Evolutionary conservation across 2,329 filamentous ascomycete genomes (phyloP).

Genomic region (Nothophoma quercina): DNA sequence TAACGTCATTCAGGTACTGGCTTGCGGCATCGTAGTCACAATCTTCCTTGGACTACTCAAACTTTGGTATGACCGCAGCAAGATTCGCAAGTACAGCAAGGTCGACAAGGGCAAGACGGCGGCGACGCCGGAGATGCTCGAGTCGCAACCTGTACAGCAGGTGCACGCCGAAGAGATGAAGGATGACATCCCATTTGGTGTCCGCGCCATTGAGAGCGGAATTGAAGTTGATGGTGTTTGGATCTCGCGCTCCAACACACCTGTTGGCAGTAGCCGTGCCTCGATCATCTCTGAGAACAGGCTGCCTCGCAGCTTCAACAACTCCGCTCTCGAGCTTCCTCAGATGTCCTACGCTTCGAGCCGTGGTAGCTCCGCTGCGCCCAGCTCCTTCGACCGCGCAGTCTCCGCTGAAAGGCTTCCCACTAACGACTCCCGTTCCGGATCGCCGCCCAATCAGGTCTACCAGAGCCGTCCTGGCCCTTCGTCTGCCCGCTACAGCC

Average conservation of each 20-base stretch:
- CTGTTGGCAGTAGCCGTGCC: conserved; percentile 46
- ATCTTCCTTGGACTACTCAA: conserved; percentile 73
- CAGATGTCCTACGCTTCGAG: conserved; percentile 43
- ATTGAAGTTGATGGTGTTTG: conserved; percentile 83
- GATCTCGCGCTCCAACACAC: conserved; percentile 57
- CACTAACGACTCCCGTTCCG: conserved; percentile 38
- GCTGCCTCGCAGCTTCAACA: conserved; percentile 39
- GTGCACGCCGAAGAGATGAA: conserved; percentile 57
- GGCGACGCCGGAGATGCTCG: conserved; percentile 68
- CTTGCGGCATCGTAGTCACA: conserved; percentile 73
- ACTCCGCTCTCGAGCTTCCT: conserved; percentile 44
- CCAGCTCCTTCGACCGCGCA: conserved; percentile 50
- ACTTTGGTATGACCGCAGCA: conserved; percentile 58
- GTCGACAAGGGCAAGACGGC: conserved; percentile 46
- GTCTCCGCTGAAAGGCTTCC: conserved; percentile 48
- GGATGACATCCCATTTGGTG: conserved; percentile 81
- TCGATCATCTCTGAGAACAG: conserved; percentile 43
- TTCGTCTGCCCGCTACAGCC: conserved; percentile 47
- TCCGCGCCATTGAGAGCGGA: conserved; percentile 83
- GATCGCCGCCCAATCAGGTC: conserved; percentile 32
- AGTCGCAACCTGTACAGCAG: conserved; percentile 67
- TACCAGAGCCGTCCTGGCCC: conserved; percentile 36
- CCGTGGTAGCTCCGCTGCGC: conserved; percentile 43
- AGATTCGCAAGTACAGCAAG: conserved; percentile 53
- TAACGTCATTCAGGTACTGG: conserved; percentile 69